A percentile compares a stretch with the other conserved stretches of the same genome.
Conservation (phyloP, 2,329 filamentous ascomycete species). For the Monilinia vaccinii-corymbosi region DNA sequence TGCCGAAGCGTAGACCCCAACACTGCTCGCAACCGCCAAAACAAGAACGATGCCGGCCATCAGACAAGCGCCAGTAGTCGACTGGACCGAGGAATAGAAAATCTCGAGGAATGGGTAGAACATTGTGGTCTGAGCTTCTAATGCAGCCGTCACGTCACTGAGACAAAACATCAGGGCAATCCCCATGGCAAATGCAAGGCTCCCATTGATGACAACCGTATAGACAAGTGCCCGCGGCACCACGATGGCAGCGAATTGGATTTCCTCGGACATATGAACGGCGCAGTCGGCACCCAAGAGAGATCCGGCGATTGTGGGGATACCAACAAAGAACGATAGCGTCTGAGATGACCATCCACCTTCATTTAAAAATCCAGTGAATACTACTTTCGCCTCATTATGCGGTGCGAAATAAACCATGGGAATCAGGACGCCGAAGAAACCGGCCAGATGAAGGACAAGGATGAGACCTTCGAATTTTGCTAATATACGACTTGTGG, state of each 20-base stretch:
- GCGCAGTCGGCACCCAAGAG: no score
- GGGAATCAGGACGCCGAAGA: conserved; percentile 34
- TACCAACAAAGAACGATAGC: conserved; percentile 31
- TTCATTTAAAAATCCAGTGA: conserved; percentile 26
- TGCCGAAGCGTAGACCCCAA: conserved; percentile 30
- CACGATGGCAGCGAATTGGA: conserved; percentile 6
- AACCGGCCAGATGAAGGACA: conserved; percentile 36
- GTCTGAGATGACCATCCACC: conserved; percentile 27
- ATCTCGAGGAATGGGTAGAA: conserved; percentile 42
- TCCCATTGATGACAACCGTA: conserved; percentile 39
- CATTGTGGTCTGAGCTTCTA: conserved; percentile 30
- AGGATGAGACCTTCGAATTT: conserved; percentile 36
- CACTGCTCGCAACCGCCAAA: conserved; percentile 31
- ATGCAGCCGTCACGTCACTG: conserved; percentile 28
- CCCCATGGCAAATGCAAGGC: conserved; percentile 34
- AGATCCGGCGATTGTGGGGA: no score
- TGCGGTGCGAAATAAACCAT: conserved; percentile 27
- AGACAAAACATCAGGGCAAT: conserved; percentile 31
- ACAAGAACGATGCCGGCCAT: conserved; percentile 38
- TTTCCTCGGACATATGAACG: conserved; percentile 13
- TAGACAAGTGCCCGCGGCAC: conserved; percentile 32
- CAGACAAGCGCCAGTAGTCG: conserved; percentile 35
- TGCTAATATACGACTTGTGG: conserved; percentile 32
- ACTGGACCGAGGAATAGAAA: conserved; percentile 41
- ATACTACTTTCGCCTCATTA: conserved; percentile 19